Conservation (phyloP, 768 basidiomycete genomes). For the Favolaschia claudopus region DNA sequence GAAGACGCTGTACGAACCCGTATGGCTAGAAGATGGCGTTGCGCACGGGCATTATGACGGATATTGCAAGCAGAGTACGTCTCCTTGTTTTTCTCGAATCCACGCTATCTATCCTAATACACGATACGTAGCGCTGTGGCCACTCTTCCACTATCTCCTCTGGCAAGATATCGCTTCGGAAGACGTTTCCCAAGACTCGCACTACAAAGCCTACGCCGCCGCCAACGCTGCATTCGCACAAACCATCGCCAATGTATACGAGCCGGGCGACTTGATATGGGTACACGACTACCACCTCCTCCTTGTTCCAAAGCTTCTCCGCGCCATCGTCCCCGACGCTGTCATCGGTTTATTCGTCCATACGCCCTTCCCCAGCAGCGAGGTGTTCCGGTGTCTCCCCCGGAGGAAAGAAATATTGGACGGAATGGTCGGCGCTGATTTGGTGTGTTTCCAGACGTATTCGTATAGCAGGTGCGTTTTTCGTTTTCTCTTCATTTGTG, state of each 20-base stretch:
- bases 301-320: constrained; percentile 85
- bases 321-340: constrained; percentile 71
- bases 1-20: constrained; percentile 81
- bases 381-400: constrained; percentile 94
- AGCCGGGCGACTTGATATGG: constrained; percentile 87
- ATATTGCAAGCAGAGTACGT: constrained; percentile 96
- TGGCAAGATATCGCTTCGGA: constrained; percentile 97
- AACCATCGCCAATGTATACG: constrained; percentile 43
- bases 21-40: constrained; percentile 90
- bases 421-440: constrained; percentile 96
- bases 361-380: constrained; percentile 96
- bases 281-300: constrained; percentile 96
- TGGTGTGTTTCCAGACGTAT: constrained; percentile 89
- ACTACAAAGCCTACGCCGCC: constrained; percentile 82
- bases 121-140: constrained; percentile 99
- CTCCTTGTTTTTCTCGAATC: constrained; percentile 11
- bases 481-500: background rate
- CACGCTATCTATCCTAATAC: background rate
- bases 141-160: constrained; percentile 96
- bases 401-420: constrained; percentile 94
- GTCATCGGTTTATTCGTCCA: constrained; percentile 94
- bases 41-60: constrained; percentile 97
- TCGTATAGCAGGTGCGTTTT: background rate
- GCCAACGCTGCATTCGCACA: constrained; percentile 83
- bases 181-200: constrained; percentile 82